Evolutionary conservation across 2,329 filamentous ascomycete genomes (phyloP).

Genomic region (Gliomastix tumulicola): DNA sequence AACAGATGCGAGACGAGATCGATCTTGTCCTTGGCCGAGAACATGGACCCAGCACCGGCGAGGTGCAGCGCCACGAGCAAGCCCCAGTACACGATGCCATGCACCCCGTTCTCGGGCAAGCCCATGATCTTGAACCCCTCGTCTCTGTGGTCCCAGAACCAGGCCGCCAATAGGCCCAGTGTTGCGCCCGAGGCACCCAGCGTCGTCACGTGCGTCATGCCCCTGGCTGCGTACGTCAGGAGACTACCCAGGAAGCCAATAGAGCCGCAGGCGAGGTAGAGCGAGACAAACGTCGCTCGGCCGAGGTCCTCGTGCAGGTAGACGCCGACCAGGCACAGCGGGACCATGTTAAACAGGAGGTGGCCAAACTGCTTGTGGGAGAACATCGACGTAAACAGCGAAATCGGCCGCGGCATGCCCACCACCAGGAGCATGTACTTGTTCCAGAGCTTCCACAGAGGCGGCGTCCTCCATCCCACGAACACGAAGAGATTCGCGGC

Average conservation of each 20-base stretch:
- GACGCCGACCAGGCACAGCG: conserved; percentile 60
- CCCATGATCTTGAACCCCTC: conserved; percentile 52
- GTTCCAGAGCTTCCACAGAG: conserved; percentile 60
- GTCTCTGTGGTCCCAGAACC: conserved; percentile 50
- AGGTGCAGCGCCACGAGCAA: conserved; percentile 43
- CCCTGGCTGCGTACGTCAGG: conserved; percentile 35
- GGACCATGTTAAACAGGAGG: conserved; percentile 55
- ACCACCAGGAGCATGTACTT: conserved; percentile 59
- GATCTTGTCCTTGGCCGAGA: conserved; percentile 29
- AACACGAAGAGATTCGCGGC: conserved; percentile 51
- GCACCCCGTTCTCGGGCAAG: conserved; percentile 49
- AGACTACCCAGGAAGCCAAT: conserved; percentile 54
- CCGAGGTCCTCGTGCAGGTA: conserved; percentile 65
- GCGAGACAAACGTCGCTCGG: conserved; percentile 59
- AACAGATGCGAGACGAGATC: conserved; percentile 47
- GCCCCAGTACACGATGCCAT: conserved; percentile 47
- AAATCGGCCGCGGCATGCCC: conserved; percentile 55
- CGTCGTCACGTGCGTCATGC: conserved; percentile 39
- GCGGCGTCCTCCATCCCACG: conserved; percentile 55
- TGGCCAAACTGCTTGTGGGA: conserved; percentile 61
- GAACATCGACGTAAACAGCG: conserved; percentile 59
- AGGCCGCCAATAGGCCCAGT: conserved; percentile 54
- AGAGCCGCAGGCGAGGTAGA: conserved; percentile 54
- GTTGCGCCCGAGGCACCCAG: conserved; percentile 63
- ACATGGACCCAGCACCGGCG: conserved; percentile 30